Base-by-base conservation (phyloP, 176 grass and related monocot genomes). In the Paspalum vaginatum region DNA sequence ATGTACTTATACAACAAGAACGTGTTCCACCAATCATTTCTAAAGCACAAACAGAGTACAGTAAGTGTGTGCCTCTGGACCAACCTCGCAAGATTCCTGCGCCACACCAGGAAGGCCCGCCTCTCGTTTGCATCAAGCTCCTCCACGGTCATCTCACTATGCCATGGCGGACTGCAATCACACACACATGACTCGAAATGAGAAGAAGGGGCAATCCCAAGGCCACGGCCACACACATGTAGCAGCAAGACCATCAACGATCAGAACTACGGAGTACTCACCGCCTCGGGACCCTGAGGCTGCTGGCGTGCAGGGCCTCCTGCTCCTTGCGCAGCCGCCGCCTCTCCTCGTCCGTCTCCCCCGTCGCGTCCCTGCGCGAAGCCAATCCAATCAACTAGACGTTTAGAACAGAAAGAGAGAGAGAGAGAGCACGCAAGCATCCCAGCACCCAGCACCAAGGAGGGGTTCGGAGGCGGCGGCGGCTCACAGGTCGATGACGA, bases 51-150 rank as follows among this genome's bases (percentile, higher is more conserved):
- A 27, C 15, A 12, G 25, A 70, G 20, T 9, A 85, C 21, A 7
- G 15, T 25, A 42, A 1, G 11, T 10, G n/a, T 11, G 43, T 53
- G 74, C 25, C 12, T 74, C 6, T 6, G 37, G 7, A 71, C 67
- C 25, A 51, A 98, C 95, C 95, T 94, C 1, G 90, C 95, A 37
- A 98, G 92, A 78, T 81, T 94, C 88, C 90, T 88, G 16, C 95
- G 85, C 95, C 95, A 98, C 40, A 85, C 86, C 51, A 94, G 83
- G 79, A 98, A 98, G 15, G 92, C 88, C 59, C 66, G 59, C 25
- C 85, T 78, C 85, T 98, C 95, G 11, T 91, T 94, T 1, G 71
- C 85, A 57, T 93, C 90, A 25, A 94, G 92, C 73, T 94, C 88
- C 51, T 93, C 92, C n/a, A 92, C 78, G 1, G 88, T 85, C 95